Evolutionary conservation across 2,329 filamentous ascomycete species (phyloP), one percentile per base, ranked within the genome.

Genomic region (Talaromyces piceae): DNA sequence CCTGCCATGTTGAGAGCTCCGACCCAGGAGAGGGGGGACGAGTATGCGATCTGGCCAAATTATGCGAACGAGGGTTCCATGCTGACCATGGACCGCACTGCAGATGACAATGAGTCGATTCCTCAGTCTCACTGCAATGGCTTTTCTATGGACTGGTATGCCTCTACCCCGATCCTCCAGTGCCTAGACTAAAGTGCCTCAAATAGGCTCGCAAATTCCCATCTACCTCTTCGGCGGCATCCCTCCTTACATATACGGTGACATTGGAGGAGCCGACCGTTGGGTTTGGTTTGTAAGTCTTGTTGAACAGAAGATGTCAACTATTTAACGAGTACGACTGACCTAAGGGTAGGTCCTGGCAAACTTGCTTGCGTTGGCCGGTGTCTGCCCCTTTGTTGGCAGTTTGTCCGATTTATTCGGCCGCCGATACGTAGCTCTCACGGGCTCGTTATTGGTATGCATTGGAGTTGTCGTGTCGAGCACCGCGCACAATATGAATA

Each of bases 371-470:
- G 71, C 77, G 23, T 70, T 78, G 47, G 77, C 78, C 5, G 77
- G 77, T 12, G 70, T 81, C 7, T 81, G 78, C 56, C 79, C 79
- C 4, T 82, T 88, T 58, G 83, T 87, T 1, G 84, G 84, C 9
- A 77, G 79, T 1, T 66, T 86, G 1, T 84, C 81, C 1, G 82
- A 86, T 68, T 67, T 85, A 5, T 67, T 84, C 45, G 82, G 82
- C 49, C 78, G 83, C 53, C 74, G 80, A 53, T 79, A 76, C 59
- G 80, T 84, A 33, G 81, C 76, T 7, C 63, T 83, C 23, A 64
- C 75, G 3, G 82, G 83, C 6, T 75, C 74, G 11, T 53, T 66
- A 1, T 68, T 81, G 33, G 68, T 84, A 48, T 71, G 82, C 26
- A 56, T 83, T 28, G 82, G 81, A 20, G 79, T 81, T 69, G 76